Evolutionary conservation across 805 yeast genomes (phyloP), one percentile per base, ranked within the genome.

Genomic region (Danielozyma ontarioensis): DNA sequence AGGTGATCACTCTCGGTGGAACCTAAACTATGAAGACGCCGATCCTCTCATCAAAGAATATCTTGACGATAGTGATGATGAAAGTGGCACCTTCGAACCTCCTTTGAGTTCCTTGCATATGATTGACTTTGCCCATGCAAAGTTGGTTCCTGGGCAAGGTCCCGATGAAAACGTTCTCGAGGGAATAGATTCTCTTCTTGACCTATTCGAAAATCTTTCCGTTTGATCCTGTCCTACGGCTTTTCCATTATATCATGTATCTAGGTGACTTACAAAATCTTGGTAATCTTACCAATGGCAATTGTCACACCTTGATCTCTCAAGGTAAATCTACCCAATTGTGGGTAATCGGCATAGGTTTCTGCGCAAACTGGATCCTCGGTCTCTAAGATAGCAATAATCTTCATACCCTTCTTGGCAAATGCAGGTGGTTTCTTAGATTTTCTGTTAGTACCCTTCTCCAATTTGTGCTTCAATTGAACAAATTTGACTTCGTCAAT

Each of bases 271-370:
- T 74, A 80, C 60, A 88, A 69, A 45, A 93, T 69, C 69, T 90
- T 90, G 39, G 95, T 85, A 53, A 93, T 87, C 67, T 90, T 89
- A 67, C 99, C 99, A 62, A 93, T 93, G 45, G 98, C 99, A 65
- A 93, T 89, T 34, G 98, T 93, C 42, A 80, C 80, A 58, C 97
- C 98, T 70, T 93, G 97, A 66, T 93, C 98, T 75, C 99, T 88
- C 61, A 93, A 76, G 18, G 98, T 93, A 64, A 93, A 93, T 67
- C 99, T 81, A 59, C 98, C 99, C 53, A 93, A 75, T 67, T 93
- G 97, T 47, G 90, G 97, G 57, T 89, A 86, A 56, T 86, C 94
- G 48, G 72, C 80, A 60, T 83, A 93, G 29, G 94, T 81, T 69
- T 93, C 99, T 33, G 90, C 81, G 70, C 97, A 93, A 25, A 93